Base-by-base conservation (phyloP, 805 yeast genomes). In the Candida coleopterorum region DNA sequence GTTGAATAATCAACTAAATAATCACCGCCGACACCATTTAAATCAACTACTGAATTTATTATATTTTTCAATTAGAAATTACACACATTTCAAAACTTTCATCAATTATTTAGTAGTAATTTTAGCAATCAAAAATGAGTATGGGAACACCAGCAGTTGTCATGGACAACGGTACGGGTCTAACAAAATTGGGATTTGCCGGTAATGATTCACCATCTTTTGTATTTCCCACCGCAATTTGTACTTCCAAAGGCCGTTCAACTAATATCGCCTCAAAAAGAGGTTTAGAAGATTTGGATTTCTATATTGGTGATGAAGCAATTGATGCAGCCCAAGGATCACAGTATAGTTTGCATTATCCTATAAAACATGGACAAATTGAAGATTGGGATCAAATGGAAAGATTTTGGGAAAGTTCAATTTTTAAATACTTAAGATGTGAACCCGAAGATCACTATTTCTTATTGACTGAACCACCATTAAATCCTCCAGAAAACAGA, bases 341-440 rank as follows among this genome's bases (percentile, higher is more conserved):
- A 17, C 70, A 86, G 20, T 93, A 93, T 62, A 82, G 89, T 20
- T 68, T 93, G 41, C 77, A 79, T 45, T 93, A 93, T 55, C 98
- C 98, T 14, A 88, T 93, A 43, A 83, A 88, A 61, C 98, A 93
- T 56, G 98, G 98, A 18, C 98, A 93, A 69, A 84, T 93, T 45
- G 98, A 93, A 62, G 87, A 93, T 61, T 93, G 98, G 98, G 98
- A 93, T 66, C 97, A 93, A 57, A 93, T 93, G 98, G 98, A 93
- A 63, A 75, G 98, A 58, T 90, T 88, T 62, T 93, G 98, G 98
- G 97, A 93, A 56, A 85, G 85, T 53, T 86, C 96, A 32, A 89
- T 93, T 54, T 93, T 93, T 71, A 90, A 93, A 66, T 93, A 93
- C 59, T 74, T 93, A 50, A 79, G 96, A 60, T 87, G 97, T 59